Evolutionary conservation across 352 stramenopile genomes (phyloP), one percentile per base, ranked within the genome.

Genomic region (Phytophthora quininea): DNA sequence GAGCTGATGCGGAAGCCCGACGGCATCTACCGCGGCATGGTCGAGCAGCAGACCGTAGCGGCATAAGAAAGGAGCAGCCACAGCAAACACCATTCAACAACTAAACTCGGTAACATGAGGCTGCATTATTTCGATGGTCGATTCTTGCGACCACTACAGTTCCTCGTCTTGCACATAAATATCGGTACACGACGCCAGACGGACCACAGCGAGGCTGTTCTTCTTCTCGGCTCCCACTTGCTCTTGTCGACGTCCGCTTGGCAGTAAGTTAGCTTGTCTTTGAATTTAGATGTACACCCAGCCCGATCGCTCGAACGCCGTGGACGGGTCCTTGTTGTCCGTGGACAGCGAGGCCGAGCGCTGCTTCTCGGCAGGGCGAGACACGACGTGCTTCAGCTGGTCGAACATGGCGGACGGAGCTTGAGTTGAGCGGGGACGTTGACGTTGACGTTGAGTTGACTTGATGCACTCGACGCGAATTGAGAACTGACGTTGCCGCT

Each of bases 271-370:
- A 24, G 19, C 19, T 24, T 24, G 19, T 24, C 19, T 24, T 24
- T 24, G 19, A 24, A 24, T 24, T 84, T 78, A 92, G 57, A 92
- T 92, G 75, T 80, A 92, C n/a, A 74, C 77, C 84, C 84, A 92
- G 38, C 84, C 84, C 24, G 84, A 92, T 51, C 82, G 82, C 64
- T 92, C 82, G 58, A 92, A 92, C 19, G 84, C 84, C 14, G 84
- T 88, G 38, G 84, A 90, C 6, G 74, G 53, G 60, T 92, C 84
- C 31, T 60, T 56, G 67, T 77, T 86, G 47, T 74, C 64, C 55
- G 84, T 72, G 15, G 69, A 64, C 31, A 71, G 43, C 43, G 43
- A 24, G 4, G 43, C 24, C 3, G 14, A 49, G 3, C 19, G 66
- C 72, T 90, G 77, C 74, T 87, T 77, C 4, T 68, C 40, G 40